Evolutionary conservation across 257 asterid species (phyloP), one percentile per base, ranked within the genome.

Genomic region (Handroanthus guayacan): DNA sequence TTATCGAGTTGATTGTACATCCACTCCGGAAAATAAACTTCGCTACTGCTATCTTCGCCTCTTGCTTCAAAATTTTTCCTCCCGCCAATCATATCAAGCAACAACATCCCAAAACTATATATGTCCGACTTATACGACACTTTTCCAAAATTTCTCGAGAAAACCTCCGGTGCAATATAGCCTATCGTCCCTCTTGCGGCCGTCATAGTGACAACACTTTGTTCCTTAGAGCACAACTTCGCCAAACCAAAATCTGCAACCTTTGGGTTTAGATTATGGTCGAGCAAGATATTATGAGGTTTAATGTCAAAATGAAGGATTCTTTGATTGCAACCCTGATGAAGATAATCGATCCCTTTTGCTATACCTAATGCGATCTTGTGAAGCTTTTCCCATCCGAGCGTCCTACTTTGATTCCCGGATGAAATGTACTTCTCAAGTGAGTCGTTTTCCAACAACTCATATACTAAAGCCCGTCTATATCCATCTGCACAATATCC

Each of bases 401-500:
- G 78, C 0, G 79, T 69, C 38, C 74, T 74, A 54, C 89, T 72
- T 55, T 81, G 87, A 20, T 81, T 85, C 13, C 89, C 80, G 1
- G 88, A 81, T 0, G 86, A 82, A 11, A 86, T 75, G 78, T 87
- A 81, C 68, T 86, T 90, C 13, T 82, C 83, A 9, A 90, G 92
- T 0, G 94, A 84, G 2, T 84, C 94, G 2, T 92, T 90, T 18
- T 89, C 89, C 62, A 90, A 69, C 75, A 80, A 88, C 82, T 92
- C 96, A 0, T 88, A 92, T 2, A 90, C 92, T 34, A 92, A 82
- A 13, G 94, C 96, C 0, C 93, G 84, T 37, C 82, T 82, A 11
- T 82, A 87, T 5, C 97, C 97, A 62, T 92, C 97, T 3, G 97
- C 92, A 4, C 96, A 92, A 55, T 84, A 89, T 39, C 96, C 97